A percentile compares a stretch with the other conserved stretches of the same genome.
These are phyloP conservation scores for Domatiomyces globalis DNA, from an alignment of 2,329 filamentous ascomycete genomes.

Conservation along the genomic window DNA sequence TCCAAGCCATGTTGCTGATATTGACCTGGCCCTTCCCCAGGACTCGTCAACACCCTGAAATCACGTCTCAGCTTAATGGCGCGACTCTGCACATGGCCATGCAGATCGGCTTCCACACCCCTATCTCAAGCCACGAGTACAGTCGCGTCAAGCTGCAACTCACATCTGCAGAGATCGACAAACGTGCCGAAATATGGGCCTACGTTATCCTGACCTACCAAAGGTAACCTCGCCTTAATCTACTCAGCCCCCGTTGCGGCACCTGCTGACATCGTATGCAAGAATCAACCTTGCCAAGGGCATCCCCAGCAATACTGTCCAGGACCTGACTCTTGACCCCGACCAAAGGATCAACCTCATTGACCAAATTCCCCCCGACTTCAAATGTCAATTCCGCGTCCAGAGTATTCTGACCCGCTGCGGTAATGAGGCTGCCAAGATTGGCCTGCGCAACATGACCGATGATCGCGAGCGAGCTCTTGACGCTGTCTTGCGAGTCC, in stretches of 20 bases:
- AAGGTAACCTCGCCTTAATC: constrained; percentile 18
- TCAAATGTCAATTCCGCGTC: constrained; percentile 27
- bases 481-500: constrained; percentile 25
- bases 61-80: constrained; percentile 25
- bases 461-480: constrained; percentile 27
- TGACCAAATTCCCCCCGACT: constrained; percentile 22
- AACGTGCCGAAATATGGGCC: constrained; percentile 28
- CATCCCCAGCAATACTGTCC: constrained; percentile 23
- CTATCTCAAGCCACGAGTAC: constrained; percentile 31
- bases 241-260: not conserved
- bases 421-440: constrained; percentile 24
- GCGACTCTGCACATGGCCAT: constrained; percentile 30
- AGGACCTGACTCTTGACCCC: constrained; percentile 25
- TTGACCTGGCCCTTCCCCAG: constrained; percentile 30
- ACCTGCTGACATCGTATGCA: constrained; percentile 1
- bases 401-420: constrained; percentile 26
- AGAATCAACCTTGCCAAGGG: constrained; percentile 28
- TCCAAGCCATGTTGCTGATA: constrained; percentile 26
- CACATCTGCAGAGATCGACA: constrained; percentile 24
- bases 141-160: constrained; percentile 22
- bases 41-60: constrained; percentile 21
- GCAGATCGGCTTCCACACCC: constrained; percentile 30
- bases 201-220: constrained; percentile 29
- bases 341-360: constrained; percentile 23
- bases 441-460: constrained; percentile 27